Conservation (phyloP, 2,329 filamentous ascomycete species). For the Aspergillus sp. region DNA sequence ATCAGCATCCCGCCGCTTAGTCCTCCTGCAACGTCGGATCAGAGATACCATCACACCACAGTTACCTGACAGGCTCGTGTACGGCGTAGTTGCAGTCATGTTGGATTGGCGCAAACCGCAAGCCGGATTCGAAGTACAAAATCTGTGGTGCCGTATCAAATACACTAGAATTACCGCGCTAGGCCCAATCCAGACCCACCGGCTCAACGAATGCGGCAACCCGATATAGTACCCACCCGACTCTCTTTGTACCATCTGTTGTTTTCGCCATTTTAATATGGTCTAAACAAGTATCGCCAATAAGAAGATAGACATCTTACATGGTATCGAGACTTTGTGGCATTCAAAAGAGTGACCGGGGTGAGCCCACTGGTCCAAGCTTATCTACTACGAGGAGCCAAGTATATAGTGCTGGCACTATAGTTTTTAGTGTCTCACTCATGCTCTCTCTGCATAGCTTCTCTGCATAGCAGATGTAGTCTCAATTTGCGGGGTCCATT, state of each 20-base stretch:
- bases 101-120: background rate
- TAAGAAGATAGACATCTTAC: too few relatives aligned
- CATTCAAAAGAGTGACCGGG: too few relatives aligned
- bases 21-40: too few relatives aligned
- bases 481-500: too few relatives aligned
- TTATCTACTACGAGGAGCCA: background rate
- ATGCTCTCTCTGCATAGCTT: background rate
- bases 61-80: background rate
- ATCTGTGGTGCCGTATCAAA: background rate
- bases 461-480: background rate
- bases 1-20: background rate
- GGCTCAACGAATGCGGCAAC: constrained; percentile 15
- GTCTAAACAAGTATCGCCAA: too few relatives aligned
- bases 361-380: background rate
- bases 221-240: background rate
- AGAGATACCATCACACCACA: background rate
- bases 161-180: background rate
- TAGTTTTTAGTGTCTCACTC: too few relatives aligned
- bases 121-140: background rate
- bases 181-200: constrained; percentile 7
- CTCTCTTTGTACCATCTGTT: background rate
- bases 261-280: too few relatives aligned
- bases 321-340: too few relatives aligned
- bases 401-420: too few relatives aligned
- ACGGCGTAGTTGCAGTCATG: too few relatives aligned